Base-by-base conservation (phyloP, 163 green algal species). In the Chlorella variabilis region DNA sequence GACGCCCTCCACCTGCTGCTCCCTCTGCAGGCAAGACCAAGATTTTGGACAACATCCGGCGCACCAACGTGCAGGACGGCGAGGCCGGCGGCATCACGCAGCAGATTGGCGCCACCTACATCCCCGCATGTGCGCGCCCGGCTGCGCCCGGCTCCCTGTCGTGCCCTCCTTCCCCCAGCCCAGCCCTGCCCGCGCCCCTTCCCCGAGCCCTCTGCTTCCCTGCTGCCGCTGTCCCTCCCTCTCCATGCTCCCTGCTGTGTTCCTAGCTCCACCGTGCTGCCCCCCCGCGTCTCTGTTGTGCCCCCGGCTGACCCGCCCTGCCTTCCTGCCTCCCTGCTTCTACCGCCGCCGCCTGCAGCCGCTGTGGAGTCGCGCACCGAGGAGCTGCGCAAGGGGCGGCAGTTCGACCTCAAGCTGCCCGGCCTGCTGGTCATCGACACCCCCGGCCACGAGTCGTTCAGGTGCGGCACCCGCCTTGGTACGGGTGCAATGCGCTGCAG, bases 381-480 rank as follows among this genome's bases (percentile, higher is more conserved):
- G 80, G 69, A 92, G 58, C 87, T 98, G 71, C 88, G 93, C 38
- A 89, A 91, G 73, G 91, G 84, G 15, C 56, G 82, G n/a, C 80
- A 87, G 41, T 89, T 97, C 77, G 93, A 97, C 39, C 91, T 98
- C 63, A 93, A 92, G 87, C 84, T 97, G 71, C 93, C 95, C 2
- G 97, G 97, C 42, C 90, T 99, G 81, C 93, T 99, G 34, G 94
- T 99, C 69, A 99, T 99, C 84, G 97, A 99, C 91, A 99, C 97
- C 1, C 97, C 97, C 5, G 77, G 77, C 27, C 77, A 83, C 77
- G 77, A 83, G 66, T 83, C 77, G 20, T 83, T 83, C 77, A 77
- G 73, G 73, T 70, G 54, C 0, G 54, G 27, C 66, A 4, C 1
- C 15, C 62, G 42, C 20, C 27, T 39, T 42, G 25, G 23, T 23